Evolutionary conservation across 2,329 filamentous ascomycete genomes (phyloP), one percentile per base, ranked within the genome.

Genomic region (Fusarium udum): DNA sequence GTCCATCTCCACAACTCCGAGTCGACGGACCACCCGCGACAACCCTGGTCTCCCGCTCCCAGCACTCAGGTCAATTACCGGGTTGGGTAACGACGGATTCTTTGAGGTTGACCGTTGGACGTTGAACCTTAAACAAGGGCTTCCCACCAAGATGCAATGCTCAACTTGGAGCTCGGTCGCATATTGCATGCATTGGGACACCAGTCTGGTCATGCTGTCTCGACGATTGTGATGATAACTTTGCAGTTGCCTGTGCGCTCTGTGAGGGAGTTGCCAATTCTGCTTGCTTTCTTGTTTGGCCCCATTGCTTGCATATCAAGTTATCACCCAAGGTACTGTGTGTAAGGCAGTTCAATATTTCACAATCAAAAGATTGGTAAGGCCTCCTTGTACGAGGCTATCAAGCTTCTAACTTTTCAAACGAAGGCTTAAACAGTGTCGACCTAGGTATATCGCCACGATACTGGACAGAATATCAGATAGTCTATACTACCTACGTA

Each of bases 31-130:
- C 71, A 69, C 67, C 66, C 72, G 71, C 72, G 68, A 67, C 53
- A 48, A 76, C 73, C 78, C 78, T 72, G 67, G 78, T 79, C 77
- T 78, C 73, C 78, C 76, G 77, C 69, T 74, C 67, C 71, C 48
- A 70, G 73, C 62, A 67, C 66, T 76, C 69, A 77, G 71, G 73
- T 69, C 64, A 61, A 61, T 69, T 68, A 52, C 69, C 75, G 59
- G 60, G 65, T 73, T 70, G 59, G 52, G 46, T 48, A 61, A 64
- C 59, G 55, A 65, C 42, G 40, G 63, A 53, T 34, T 61, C 40
- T 56, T 51, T 66, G 69, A 64, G 70, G 56, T 71, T 72, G 71
- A 65, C 74, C 75, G 76, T 78, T 76, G 58, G 57, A 55, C 52
- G 64, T 72, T 72, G 49, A 67, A 65, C 69, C 52, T 72, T 73